Evolutionary conservation across 2,329 filamentous ascomycete species (phyloP), one percentile per base, ranked within the genome.

Genomic region (Lomentospora prolificans): DNA sequence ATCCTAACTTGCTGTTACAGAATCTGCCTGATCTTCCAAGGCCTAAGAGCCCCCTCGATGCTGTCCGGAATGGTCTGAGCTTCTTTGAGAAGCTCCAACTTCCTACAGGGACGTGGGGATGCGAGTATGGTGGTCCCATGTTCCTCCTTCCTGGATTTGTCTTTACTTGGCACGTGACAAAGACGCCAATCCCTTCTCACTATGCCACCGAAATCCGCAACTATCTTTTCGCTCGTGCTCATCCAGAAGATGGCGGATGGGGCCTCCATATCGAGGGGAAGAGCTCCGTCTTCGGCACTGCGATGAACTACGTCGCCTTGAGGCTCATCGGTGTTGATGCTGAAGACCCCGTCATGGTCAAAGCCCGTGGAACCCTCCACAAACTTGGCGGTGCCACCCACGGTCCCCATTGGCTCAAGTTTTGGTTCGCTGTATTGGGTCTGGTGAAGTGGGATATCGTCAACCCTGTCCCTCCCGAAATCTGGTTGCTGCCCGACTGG

Each of bases 101-200:
- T 1, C 84, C 86, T 12, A 86, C 89, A 1, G 94, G 94, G 4
- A 89, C 96, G 66, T 99, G 94, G 94, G 94, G 79, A 4, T 97
- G 92, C 73, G 94, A 99, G 69, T 99, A 99, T 72, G 94, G 94
- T 55, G 94, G 94, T 0, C 94, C 94, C 3, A 92, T 96, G 89
- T 99, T 99, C 66, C 80, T 97, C 39, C 76, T 97, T 1, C 90
- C 92, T 0, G 89, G 92, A 48, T 69, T 96, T 22, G 83, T 96
- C 59, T 83, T 95, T 62, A 80, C 87, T 27, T 95, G 89, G 84
- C 91, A 95, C 67, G 87, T 87, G 54, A 97, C 91, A 59, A 84
- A 91, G 66, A 96, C 90, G 54, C 87, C 87, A 3, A 89, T 99
- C 57, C 85, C 90, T 1, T 81, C 83, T 59, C 82, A 87, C 57